Evolutionary conservation across 768 basidiomycete genomes (phyloP).

Genomic region (Boletus coccyginus): DNA sequence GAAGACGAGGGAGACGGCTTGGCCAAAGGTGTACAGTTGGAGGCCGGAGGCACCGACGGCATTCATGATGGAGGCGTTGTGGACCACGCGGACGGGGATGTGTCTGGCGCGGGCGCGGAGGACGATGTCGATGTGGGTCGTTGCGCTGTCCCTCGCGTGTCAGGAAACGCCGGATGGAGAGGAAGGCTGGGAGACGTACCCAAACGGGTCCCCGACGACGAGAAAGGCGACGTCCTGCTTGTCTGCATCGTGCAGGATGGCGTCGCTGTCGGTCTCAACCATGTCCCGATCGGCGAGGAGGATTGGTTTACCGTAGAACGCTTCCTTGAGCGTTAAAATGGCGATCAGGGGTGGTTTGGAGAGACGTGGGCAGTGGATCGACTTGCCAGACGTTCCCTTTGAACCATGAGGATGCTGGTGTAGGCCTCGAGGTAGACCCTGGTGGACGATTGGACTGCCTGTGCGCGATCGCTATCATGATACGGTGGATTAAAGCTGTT

Average conservation of each 20-base stretch:
- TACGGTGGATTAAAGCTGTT: not conserved
- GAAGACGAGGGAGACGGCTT: slow-evolving; percentile 93
- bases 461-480: not conserved
- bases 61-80: slow-evolving; percentile 98
- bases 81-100: slow-evolving; percentile 83
- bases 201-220: slow-evolving; percentile 96
- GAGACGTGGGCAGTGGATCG: not conserved
- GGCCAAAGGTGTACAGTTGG: slow-evolving; percentile 98
- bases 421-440: slow-evolving; percentile 96
- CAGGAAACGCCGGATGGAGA: not conserved
- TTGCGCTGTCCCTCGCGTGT: slow-evolving; percentile 57
- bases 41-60: slow-evolving; percentile 91
- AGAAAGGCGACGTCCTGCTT: slow-evolving; percentile 83
- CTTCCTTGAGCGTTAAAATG: slow-evolving; percentile 58
- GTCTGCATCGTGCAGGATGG: slow-evolving; percentile 77
- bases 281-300: slow-evolving; percentile 94
- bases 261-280: slow-evolving; percentile 93
- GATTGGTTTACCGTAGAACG: slow-evolving; percentile 81
- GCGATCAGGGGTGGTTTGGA: slow-evolving; percentile 3
- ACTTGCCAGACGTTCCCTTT: slow-evolving; percentile 80
- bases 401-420: slow-evolving; percentile 94
- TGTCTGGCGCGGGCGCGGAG: slow-evolving; percentile 79
- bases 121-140: slow-evolving; percentile 94
- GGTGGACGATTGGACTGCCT: slow-evolving; percentile 70
- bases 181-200: slow-evolving; percentile 49